Base-by-base conservation (phyloP, 805 yeast species). In the Candida berthetii region DNA sequence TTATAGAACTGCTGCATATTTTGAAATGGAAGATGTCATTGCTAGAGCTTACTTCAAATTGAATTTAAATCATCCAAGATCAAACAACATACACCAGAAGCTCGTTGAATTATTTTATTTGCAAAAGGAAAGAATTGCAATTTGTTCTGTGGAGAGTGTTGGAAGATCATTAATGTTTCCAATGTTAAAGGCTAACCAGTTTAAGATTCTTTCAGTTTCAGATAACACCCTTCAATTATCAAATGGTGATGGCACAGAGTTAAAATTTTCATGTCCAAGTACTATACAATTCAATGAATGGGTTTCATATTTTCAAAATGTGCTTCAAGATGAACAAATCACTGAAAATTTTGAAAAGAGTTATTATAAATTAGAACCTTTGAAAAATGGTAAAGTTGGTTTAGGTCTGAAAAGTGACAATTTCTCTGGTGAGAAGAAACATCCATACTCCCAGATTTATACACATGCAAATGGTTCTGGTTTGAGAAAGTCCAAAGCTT, bases 151-250 rank as follows among this genome's bases (percentile, higher is more conserved):
- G n/a, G 40, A 45, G 24, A 18, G 40, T 13, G 45, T 50, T n/a
- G 60, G 60, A 7, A 49, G 58, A 44, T 43, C 45, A 7, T 32
- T 55, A 31, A 39, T 52, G 47, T 50, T 46, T 39, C 58, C 58
- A 35, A 46, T 48, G 1, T 31, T 55, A 17, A 54, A 47, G 20
- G 33, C 46, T 2, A 29, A 44, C 10, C 56, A 52, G 15, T 50
- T 41, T 20, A 20, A 29, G 1, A 13, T 55, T 1, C 10, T 55
- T 2, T 24, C 19, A 3, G 42, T 42, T 34, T 51, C 52, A 33
- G 52, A 51, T 28, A 7, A 6, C 25, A 38, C 5, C 7, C 13
- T 31, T 9, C 39, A 25, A 17, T 38, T 35, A 5, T 9, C 16
- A 41, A 38, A 31, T 14, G 41, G 39, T 7, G 40, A 32, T 7